Evolutionary conservation across 2,329 filamentous ascomycete genomes (phyloP), one percentile per base, ranked within the genome.

Genomic region (Ophiostoma sp.): DNA sequence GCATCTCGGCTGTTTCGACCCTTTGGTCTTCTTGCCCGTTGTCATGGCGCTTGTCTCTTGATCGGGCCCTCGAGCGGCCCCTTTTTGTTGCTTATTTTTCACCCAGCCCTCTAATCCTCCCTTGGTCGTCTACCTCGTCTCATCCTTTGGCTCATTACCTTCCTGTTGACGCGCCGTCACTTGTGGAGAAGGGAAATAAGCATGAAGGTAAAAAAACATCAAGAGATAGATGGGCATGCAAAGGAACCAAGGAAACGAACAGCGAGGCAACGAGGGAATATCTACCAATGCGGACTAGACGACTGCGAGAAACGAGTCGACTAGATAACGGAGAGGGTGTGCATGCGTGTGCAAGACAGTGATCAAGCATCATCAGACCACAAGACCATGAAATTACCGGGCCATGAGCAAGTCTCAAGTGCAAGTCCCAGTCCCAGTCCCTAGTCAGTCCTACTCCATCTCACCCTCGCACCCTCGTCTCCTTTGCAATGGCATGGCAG

Each of bases 401-500:
- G 27, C 27, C 27, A 27, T 27, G 27, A 27, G 27, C 18, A 47
- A 47, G 9, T 16, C 14, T 65, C 18, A 18, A n/a, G 60, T 16
- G 38, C 41, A n/a, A 65, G 9, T 36, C 27, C 27, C 27, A 27
- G 27, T 27, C 27, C 27, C 27, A 27, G 27, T 27, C 27, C 27
- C 27, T 27, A 27, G 27, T 27, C 27, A 27, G 27, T 27, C 27
- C 27, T 27, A 27, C 27, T 27, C 27, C 27, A 27, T 27, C 14
- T 49, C 60, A 27, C 49, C 63, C 45, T 18, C 41, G 42, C n/a
- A 64, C 38, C 41, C 66, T 78, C 41, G 85, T 79, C 74, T 86
- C 82, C 71, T 77, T 82, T 52, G 85, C 84, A 49, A 85, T 78
- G 12, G 85, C 86, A 76, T 87, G 85, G 75, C 85, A 96, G 72